Base-by-base conservation (phyloP, 179 eudicot species). In the Silene noctiflora region DNA sequence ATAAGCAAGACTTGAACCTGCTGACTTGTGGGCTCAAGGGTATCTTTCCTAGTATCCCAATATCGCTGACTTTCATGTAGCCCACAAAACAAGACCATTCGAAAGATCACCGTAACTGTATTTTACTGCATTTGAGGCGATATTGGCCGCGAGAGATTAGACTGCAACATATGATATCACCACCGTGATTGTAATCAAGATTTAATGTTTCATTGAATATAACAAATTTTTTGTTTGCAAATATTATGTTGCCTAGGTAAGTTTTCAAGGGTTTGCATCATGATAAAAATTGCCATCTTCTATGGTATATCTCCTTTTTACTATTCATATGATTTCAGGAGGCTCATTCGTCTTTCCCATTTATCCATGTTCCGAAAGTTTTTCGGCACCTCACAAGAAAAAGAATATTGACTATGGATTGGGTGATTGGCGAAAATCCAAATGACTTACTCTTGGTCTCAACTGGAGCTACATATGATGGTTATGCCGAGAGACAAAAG, bases 341-440 rank as follows among this genome's bases (percentile, higher is more conserved):
- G 85, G 96, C 88, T 75, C 98, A 96, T 90, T 91, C 99, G 46
- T 74, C 87, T 42, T 93, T 80, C 76, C 65, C 90, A 29, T 96
- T 89, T 77, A 91, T 96, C 39, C 80, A 79, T 70, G 93, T 89
- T 76, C 99, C 99, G 60, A 93, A 93, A 85, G 85, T 91, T 35
- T 87, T 69, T 83, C 88, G 14, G 42, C 90, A 90, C 75, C 84
- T 95, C 78, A 91, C 86, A 70, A 82, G 85, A 71, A 96, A 81
- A 80, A 85, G 91, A 78, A 91, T 96, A 64, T 81, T 93, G 78
- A 96, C 99, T 51, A 93, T 96, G 98, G 98, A 96, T 77, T 96
- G 99, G 99, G 81, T 96, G 84, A 83, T 71, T 80, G 99, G 99
- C 73, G 98, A 96, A 65, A 93, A 84, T 88, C 97, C 99, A 77